Conservation (phyloP, 306 rosid species). For the Aeschynomene evenia region DNA sequence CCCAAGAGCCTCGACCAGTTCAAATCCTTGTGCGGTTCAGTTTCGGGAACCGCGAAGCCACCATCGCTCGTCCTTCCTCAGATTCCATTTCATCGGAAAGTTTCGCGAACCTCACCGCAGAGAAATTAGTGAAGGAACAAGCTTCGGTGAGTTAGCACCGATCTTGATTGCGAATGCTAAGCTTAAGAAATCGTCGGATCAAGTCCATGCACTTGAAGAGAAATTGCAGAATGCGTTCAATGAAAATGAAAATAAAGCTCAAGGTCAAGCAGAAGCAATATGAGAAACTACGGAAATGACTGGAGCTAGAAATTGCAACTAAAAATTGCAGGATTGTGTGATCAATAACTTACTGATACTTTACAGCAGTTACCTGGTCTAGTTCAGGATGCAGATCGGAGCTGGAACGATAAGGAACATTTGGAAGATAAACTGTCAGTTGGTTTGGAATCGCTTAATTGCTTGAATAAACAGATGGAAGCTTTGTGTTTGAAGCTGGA, state of each 20-base stretch:
- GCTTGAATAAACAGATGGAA: conserved; percentile 70
- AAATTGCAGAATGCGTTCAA: conserved; percentile 83
- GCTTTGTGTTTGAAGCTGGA: conserved; percentile 63
- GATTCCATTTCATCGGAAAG: conserved; percentile 66
- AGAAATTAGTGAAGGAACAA: conserved; percentile 86
- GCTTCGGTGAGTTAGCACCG: conserved; percentile 83
- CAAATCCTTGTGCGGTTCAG: conserved; percentile 69
- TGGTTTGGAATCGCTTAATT: conserved; percentile 60
- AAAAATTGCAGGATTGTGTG: conserved; percentile 75
- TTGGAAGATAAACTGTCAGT: conserved; percentile 70
- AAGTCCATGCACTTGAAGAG: conserved; percentile 64
- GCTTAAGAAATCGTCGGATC: conserved; percentile 73
- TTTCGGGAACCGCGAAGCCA: conserved; percentile 51
- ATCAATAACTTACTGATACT: conserved; percentile 82
- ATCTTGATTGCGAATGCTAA: conserved; percentile 89
- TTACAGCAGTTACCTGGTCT: conserved; percentile 67
- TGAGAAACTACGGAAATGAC: conserved; percentile 82
- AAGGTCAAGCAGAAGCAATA: conserved; percentile 93
- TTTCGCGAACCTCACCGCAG: conserved; percentile 73
- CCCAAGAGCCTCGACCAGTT: conserved; percentile 72
- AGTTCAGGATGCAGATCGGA: conserved; percentile 86
- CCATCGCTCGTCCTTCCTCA: conserved; percentile 44
- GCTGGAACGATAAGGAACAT: conserved; percentile 64
- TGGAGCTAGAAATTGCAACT: conserved; percentile 86
- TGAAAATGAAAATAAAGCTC: conserved; percentile 85